A percentile compares a stretch with the other conserved stretches of the same genome.
Conservation (phyloP, 169 alveolate species). For the Cryptosporidium muris region DNA sequence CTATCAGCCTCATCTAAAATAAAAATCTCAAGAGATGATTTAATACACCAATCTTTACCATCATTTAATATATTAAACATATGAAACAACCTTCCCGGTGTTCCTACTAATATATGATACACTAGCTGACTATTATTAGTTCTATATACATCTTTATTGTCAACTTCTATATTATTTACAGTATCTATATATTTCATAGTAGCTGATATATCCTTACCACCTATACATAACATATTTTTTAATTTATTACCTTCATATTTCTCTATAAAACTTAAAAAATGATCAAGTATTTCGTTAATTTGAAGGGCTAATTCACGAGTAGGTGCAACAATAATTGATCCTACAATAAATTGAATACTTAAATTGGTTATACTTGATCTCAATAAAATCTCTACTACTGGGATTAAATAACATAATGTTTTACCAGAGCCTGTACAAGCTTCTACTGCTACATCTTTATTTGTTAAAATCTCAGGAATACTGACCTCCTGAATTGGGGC, state of each 20-base stretch:
- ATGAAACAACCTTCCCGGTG: slow-evolving; percentile 90
- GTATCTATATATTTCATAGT: slow-evolving; percentile 77
- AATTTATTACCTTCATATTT: neutral
- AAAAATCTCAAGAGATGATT: slow-evolving; percentile 69
- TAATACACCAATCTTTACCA: slow-evolving; percentile 71
- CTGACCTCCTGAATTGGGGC: slow-evolving; percentile 77
- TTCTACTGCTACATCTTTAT: slow-evolving; percentile 90
- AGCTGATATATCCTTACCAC: slow-evolving; percentile 61
- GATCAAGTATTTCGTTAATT: slow-evolving; percentile 80
- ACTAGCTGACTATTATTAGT: slow-evolving; percentile 62
- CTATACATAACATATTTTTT: slow-evolving; percentile 59
- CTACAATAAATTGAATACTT: slow-evolving; percentile 75
- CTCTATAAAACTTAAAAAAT: slow-evolving; percentile 69
- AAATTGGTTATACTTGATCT: slow-evolving; percentile 58
- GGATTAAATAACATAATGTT: slow-evolving; percentile 86
- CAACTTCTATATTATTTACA: slow-evolving; percentile 62
- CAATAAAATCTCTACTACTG: slow-evolving; percentile 79
- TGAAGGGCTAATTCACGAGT: slow-evolving; percentile 91
- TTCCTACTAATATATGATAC: slow-evolving; percentile 86
- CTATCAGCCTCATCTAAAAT: slow-evolving; percentile 95
- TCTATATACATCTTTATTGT: neutral
- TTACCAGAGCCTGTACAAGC: slow-evolving; percentile 93
- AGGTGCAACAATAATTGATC: slow-evolving; percentile 89
- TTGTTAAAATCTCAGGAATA: slow-evolving; percentile 79
- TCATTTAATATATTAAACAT: slow-evolving; percentile 74